Conservation (phyloP, 495 filamentous ascomycete species). For the Monascus purpureus region DNA sequence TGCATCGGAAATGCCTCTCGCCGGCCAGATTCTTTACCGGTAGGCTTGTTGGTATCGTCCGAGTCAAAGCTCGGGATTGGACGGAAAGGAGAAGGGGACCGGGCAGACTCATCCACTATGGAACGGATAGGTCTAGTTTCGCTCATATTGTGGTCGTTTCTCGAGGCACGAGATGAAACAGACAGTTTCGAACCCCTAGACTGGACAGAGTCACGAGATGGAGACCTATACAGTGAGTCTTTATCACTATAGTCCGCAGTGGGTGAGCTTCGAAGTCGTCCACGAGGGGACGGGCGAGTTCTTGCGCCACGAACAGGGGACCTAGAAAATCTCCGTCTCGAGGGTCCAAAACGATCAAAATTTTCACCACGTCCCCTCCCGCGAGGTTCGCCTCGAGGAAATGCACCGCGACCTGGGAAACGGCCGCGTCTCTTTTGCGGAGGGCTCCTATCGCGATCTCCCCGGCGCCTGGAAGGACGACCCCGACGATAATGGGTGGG, state of each 20-base stretch:
- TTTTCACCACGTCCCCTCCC: conserved; percentile 23
- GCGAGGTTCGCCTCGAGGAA: conserved; percentile 19
- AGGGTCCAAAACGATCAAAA: conserved; percentile 13
- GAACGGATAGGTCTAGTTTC: conserved; percentile 16
- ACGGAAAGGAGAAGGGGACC: conserved; percentile 27
- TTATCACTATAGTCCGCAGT: conserved; percentile 16
- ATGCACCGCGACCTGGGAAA: conserved; percentile 19
- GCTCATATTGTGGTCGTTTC: conserved; percentile 17
- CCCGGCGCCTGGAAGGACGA: conserved; percentile 13
- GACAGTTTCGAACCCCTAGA: conserved; percentile 22
- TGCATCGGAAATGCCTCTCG: conserved; percentile 24
- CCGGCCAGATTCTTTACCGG: conserved; percentile 10
- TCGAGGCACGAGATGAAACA: conserved; percentile 10
- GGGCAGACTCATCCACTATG: conserved; percentile 9
- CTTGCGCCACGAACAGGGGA: conserved; percentile 21
- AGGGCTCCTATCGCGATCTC: conserved; percentile 20
- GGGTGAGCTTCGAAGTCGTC: conserved; percentile 15
- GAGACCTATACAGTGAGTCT: conserved; percentile 19
- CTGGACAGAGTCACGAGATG: conserved; percentile 20
- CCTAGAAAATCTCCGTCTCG: conserved; percentile 12
- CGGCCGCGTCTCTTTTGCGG: conserved; percentile 18
- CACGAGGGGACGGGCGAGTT: conserved; percentile 14
- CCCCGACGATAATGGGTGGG: conserved; percentile 12
- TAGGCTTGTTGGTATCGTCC: conserved; percentile 10
- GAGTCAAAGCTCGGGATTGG: conserved; percentile 21